phyloP scores from a whole-genome alignment of 1,284 basidiomycete species.

The Puccinia polysora region DNA sequence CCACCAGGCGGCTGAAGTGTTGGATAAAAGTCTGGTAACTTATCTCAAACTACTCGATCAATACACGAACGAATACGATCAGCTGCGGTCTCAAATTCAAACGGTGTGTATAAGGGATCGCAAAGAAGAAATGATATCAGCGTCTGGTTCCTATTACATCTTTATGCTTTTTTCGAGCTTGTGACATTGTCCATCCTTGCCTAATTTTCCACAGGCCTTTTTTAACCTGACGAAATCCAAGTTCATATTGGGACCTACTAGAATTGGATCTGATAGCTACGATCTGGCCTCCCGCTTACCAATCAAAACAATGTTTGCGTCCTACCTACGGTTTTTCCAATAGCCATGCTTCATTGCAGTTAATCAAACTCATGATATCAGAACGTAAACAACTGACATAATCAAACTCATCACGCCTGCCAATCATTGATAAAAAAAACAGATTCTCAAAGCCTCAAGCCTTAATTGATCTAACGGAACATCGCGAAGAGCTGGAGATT shows the following conservation, averaged over 20 bases:
- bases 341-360: neutral
- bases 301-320: slow-evolving; percentile 16
- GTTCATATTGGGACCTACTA: neutral
- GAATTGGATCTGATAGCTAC: slow-evolving; percentile 27
- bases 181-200: too few species aligned
- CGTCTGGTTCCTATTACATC: too few species aligned
- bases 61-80: neutral
- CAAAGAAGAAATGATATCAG: too few species aligned
- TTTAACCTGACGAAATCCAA: slow-evolving; percentile 27
- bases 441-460: too few species aligned
- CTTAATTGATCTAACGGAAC: too few species aligned
- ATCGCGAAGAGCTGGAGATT: too few species aligned
- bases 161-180: too few species aligned
- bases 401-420: too few species aligned
- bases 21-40: neutral
- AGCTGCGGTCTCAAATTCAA: neutral
- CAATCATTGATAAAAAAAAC: too few species aligned
- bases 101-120: too few species aligned
- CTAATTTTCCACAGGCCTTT: slow-evolving; percentile 24
- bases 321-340: neutral
- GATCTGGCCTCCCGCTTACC: slow-evolving; percentile 13
- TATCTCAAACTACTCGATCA: slow-evolving; percentile 10
- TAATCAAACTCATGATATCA: neutral
- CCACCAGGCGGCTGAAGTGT: neutral
- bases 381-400: too few species aligned